A percentile compares a stretch with the other conserved stretches of the same genome.
phyloP scores from a whole-genome alignment of 176 grass and related monocot species.

The Oryza meyeriana region DNA sequence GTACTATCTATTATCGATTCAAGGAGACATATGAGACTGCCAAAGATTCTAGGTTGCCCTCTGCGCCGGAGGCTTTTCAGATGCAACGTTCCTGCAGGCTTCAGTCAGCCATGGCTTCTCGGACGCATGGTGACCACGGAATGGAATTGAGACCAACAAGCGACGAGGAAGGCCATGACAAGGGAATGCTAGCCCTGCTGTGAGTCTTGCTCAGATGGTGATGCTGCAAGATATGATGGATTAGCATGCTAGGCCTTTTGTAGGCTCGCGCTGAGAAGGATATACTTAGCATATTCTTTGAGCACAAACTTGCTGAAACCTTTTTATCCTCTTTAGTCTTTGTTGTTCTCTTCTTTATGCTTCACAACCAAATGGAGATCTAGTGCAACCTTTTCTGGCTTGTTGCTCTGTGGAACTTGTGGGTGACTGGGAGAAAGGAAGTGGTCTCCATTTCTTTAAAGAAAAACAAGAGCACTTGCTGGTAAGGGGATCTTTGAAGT shows the following conservation, averaged over 20 bases:
- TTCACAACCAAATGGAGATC: constrained; percentile 31
- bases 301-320: constrained; percentile 31
- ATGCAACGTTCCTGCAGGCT: not conserved
- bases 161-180: constrained; percentile 13
- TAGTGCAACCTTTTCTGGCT: constrained; percentile 29
- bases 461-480: not conserved
- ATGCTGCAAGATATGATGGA: not conserved
- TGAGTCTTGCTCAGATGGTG: not conserved
- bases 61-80: constrained; percentile 27
- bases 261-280: constrained; percentile 42
- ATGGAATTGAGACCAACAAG: not conserved
- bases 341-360: constrained; percentile 29
- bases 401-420: constrained; percentile 32
- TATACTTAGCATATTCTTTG: constrained; percentile 44
- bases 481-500: not conserved
- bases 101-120: constrained; percentile 24
- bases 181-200: not conserved
- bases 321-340: constrained; percentile 22
- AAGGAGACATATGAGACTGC: constrained; percentile 30
- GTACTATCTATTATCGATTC: not conserved
- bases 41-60: constrained; percentile 55
- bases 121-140: not conserved
- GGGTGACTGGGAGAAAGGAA: constrained; percentile 29
- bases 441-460: not conserved
- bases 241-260: constrained; percentile 37